Conservation (phyloP, 2,329 filamentous ascomycete genomes). For the Botrytis galanthina region DNA sequence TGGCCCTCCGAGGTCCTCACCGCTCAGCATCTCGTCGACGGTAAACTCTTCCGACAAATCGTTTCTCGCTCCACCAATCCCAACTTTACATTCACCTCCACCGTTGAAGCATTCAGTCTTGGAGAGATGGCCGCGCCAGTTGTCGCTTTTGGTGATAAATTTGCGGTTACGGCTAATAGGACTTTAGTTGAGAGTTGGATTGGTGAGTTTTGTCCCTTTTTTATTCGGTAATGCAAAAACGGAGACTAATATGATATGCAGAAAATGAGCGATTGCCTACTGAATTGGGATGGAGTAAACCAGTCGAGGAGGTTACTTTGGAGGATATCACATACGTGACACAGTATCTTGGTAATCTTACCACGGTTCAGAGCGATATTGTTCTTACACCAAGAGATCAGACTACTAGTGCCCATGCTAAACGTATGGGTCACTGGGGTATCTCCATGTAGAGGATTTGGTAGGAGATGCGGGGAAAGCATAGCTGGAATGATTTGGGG, state of each 20-base stretch:
- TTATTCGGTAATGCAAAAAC: accelerated
- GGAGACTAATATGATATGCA: neutral
- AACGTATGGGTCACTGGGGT: neutral
- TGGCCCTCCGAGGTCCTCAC: neutral
- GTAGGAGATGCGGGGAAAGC: no score
- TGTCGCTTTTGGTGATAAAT: constrained; percentile 10
- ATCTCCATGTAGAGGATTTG: neutral
- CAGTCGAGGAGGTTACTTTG: neutral
- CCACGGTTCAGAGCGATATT: neutral
- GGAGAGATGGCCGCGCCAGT: constrained; percentile 1
- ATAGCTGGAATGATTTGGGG: neutral
- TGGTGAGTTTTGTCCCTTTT: neutral
- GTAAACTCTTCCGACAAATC: neutral
- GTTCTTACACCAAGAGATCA: neutral
- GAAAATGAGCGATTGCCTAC: constrained; percentile 12
- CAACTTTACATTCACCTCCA: neutral
- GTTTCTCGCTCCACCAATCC: neutral
- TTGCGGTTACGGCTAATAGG: neutral
- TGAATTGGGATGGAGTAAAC: neutral
- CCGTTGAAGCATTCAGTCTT: neutral
- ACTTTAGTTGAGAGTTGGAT: constrained; percentile 1
- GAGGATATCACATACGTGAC: neutral
- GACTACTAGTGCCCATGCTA: neutral
- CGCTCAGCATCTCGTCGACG: neutral
- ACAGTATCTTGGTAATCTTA: neutral